A percentile compares a stretch with the other conserved stretches of the same genome.
These are phyloP conservation scores for Penicillium sp. DNA, from an alignment of 2,329 filamentous ascomycete species.

Conservation along the genomic window DNA sequence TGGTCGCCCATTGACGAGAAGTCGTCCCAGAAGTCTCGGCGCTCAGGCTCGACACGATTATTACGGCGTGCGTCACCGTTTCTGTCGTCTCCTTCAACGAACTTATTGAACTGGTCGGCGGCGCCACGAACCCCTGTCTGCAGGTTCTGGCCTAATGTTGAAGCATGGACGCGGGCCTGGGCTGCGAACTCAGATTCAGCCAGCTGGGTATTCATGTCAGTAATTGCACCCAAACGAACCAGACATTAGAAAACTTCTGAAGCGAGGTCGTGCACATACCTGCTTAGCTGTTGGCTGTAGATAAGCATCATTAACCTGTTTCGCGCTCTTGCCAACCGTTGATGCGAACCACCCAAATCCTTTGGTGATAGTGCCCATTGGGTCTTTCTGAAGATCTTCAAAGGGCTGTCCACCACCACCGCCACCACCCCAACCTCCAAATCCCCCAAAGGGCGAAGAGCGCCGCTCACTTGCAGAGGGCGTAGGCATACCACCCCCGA, in stretches of 20 bases:
- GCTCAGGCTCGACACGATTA: slow-evolving; percentile 57
- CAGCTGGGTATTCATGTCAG: slow-evolving; percentile 52
- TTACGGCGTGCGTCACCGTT: slow-evolving; percentile 46
- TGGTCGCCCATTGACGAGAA: slow-evolving; percentile 66
- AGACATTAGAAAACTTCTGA: background rate
- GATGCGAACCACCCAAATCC: slow-evolving; percentile 92
- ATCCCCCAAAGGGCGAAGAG: slow-evolving; percentile 23
- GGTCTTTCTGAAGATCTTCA: slow-evolving; percentile 90
- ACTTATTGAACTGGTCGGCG: slow-evolving; percentile 76
- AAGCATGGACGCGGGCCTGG: slow-evolving; percentile 61
- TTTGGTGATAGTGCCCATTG: slow-evolving; percentile 81
- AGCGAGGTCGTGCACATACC: slow-evolving; percentile 49
- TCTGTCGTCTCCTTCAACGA: slow-evolving; percentile 71
- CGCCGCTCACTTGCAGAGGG: slow-evolving; percentile 37
- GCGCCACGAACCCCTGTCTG: slow-evolving; percentile 68
- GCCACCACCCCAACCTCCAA: slow-evolving; percentile 21
- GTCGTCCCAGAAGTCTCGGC: slow-evolving; percentile 87
- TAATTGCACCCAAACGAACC: background rate
- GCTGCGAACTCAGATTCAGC: slow-evolving; percentile 75
- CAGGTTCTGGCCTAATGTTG: slow-evolving; percentile 59
- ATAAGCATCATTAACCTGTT: slow-evolving; percentile 85
- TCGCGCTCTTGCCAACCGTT: slow-evolving; percentile 84
- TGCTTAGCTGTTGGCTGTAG: slow-evolving; percentile 90
- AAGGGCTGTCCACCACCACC: slow-evolving; percentile 57
- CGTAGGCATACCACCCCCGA: slow-evolving; percentile 72